Evolutionary conservation across 2,329 filamentous ascomycete genomes (phyloP), one percentile per base, ranked within the genome.

Genomic region (Aspergillus carbonarius): DNA sequence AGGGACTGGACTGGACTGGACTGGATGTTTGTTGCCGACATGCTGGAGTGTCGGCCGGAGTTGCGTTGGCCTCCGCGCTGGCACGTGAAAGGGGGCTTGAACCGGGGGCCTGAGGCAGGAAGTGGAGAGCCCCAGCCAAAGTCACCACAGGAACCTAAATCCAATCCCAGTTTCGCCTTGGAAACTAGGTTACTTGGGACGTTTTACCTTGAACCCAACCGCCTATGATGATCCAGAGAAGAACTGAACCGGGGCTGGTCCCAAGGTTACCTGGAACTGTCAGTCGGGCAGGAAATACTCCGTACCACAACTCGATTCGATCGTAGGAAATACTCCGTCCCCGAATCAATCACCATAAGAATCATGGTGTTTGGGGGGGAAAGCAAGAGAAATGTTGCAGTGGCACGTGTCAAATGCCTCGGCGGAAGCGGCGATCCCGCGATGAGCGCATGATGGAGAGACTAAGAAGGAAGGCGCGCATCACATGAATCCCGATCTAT

Each of bases 51-150:
- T 34, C 20, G 34, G 34, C 49, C 30, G 30, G 30, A 32, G 46
- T 48, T 51, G 32, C 44, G 30, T 52, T 39, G 25, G 42, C 39
- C 39, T 42, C 39, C 39, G 39, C 39, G 39, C 17, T 37, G 49
- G 30, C 60, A 62, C 60, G 60, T 62, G 60, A 60, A 60, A 60
- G 59, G 59, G 59, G 59, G 35, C 37, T n/a, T 4, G n/a, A 48
- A 37, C 47, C 48, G 1, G 39, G 1, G 23, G 55, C 59, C 59
- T 60, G 15, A 55, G 59, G 59, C 55, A 58, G 4, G 3, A 20
- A 30, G 30, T 9, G 30, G 30, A 32, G 30, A 9, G 3, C 30
- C 9, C 10, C 10, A 32, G 30, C 9, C 30, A 32, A 32, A 32
- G 30, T 32, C 9, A 32, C 30, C 25, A 30, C 27, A 30, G 27